A percentile compares a stretch with the other conserved stretches of the same genome.
Conservation (phyloP, 352 stramenopile genomes). For the Globisporangium cystogenes region DNA sequence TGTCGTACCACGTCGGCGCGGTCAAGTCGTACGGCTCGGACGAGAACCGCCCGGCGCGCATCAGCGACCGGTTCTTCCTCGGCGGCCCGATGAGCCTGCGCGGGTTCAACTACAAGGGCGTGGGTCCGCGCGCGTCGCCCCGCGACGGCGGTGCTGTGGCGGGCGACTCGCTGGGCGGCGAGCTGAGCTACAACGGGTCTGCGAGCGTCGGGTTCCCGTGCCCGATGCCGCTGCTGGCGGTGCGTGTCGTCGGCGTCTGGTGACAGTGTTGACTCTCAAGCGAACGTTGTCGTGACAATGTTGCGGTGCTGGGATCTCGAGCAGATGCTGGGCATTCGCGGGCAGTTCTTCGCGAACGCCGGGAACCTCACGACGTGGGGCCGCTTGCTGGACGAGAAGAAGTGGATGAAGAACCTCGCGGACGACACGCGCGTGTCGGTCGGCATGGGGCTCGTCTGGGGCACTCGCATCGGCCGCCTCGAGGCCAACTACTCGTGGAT, state of each 20-base stretch:
- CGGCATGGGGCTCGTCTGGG: constrained; percentile 84
- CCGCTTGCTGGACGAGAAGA: constrained; percentile 78
- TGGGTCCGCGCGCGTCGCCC: constrained; percentile 81
- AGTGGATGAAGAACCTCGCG: constrained; percentile 87
- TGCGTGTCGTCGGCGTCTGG: constrained; percentile 21
- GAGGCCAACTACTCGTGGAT: constrained; percentile 92
- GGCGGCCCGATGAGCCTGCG: constrained; percentile 86
- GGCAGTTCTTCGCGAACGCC: constrained; percentile 88
- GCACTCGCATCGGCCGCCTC: constrained; percentile 79
- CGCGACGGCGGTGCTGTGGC: constrained; percentile 77
- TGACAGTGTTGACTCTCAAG: neutral
- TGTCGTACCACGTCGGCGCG: constrained; percentile 70
- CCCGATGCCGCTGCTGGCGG: constrained; percentile 72
- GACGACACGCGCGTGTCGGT: constrained; percentile 85
- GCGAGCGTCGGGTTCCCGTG: constrained; percentile 86
- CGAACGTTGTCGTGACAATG: neutral
- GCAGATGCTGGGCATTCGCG: constrained; percentile 77
- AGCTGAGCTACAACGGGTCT: constrained; percentile 85
- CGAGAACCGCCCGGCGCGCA: constrained; percentile 68
- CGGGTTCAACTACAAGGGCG: constrained; percentile 89
- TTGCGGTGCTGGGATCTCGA: constrained; percentile 4
- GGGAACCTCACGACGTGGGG: constrained; percentile 89
- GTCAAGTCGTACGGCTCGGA: constrained; percentile 79
- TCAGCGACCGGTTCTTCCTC: constrained; percentile 91
- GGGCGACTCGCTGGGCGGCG: constrained; percentile 85